These are phyloP conservation scores for Infundibulicybe gibba DNA, from an alignment of 768 basidiomycete species.

Conservation along the genomic window DNA sequence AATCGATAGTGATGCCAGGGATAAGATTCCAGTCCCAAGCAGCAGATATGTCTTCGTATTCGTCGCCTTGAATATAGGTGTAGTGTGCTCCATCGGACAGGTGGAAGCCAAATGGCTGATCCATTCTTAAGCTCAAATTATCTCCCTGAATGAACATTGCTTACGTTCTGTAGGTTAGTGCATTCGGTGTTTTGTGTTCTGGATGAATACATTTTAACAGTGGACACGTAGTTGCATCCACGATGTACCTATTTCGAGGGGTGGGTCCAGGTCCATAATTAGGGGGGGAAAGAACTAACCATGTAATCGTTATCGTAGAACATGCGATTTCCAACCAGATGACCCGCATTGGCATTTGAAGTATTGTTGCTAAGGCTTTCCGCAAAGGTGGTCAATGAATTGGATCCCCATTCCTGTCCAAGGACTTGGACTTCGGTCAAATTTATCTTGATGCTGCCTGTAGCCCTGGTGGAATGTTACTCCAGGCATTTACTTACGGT, in stretches of 20 bases:
- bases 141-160: conserved; percentile 4
- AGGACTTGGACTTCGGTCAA: conserved; percentile 46
- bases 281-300: conserved; percentile 27
- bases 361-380: conserved; percentile 28
- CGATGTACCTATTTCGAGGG: conserved; percentile 51
- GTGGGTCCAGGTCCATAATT: not conserved
- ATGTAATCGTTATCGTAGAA: conserved; percentile 68
- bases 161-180: conserved; percentile 58
- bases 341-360: conserved; percentile 48
- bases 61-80: conserved; percentile 61
- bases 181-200: conserved; percentile 64
- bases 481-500: not conserved
- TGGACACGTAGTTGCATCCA: conserved; percentile 52
- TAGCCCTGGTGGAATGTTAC: not conserved
- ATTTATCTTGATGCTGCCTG: conserved; percentile 29
- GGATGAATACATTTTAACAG: conserved; percentile 60
- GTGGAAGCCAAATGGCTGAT: conserved; percentile 63
- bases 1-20: conserved; percentile 69
- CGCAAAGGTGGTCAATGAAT: conserved; percentile 33
- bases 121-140: conserved; percentile 1
- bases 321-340: conserved; percentile 51
- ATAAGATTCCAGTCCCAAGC: conserved; percentile 80
- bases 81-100: conserved; percentile 62
- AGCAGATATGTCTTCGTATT: conserved; percentile 71
- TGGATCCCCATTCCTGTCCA: conserved; percentile 49